These are phyloP conservation scores for Anthostomella pinea DNA, from an alignment of 2,329 filamentous ascomycete species.

Conservation along the genomic window DNA sequence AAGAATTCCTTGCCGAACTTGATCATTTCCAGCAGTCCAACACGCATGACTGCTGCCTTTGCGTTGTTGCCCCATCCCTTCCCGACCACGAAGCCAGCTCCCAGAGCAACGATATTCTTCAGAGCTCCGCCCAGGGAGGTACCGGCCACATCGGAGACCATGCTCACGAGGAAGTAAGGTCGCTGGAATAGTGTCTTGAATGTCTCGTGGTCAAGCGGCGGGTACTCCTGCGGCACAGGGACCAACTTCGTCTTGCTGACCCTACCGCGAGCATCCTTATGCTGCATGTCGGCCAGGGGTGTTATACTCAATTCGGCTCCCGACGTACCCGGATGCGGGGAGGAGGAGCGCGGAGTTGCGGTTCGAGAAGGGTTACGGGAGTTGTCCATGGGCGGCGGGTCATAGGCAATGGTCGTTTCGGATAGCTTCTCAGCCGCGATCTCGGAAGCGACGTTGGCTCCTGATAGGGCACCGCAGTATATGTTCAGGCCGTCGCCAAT, in stretches of 20 bases:
- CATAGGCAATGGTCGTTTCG: constrained; percentile 95
- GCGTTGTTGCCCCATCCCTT: constrained; percentile 98
- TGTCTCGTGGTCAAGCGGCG: constrained; percentile 78
- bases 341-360: constrained; percentile 43
- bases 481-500: constrained; percentile 90
- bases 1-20: constrained; percentile 95
- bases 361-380: constrained; percentile 68
- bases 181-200: constrained; percentile 89
- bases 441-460: constrained; percentile 94
- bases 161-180: constrained; percentile 94
- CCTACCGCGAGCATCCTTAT: constrained; percentile 67
- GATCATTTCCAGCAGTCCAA: constrained; percentile 94
- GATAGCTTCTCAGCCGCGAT: constrained; percentile 95
- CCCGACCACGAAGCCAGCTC: constrained; percentile 92
- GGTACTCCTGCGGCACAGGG: constrained; percentile 77
- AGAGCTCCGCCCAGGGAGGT: constrained; percentile 91
- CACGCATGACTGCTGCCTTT: constrained; percentile 97
- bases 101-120: constrained; percentile 95
- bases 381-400: constrained; percentile 80
- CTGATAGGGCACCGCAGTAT: constrained; percentile 93
- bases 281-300: constrained; percentile 54
- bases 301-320: constrained; percentile 50
- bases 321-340: constrained; percentile 47
- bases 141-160: constrained; percentile 93
- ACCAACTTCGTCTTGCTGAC: constrained; percentile 68